Evolutionary conservation across 2,329 filamentous ascomycete species (phyloP).

Genomic region (Nigrospora osmanthi): DNA sequence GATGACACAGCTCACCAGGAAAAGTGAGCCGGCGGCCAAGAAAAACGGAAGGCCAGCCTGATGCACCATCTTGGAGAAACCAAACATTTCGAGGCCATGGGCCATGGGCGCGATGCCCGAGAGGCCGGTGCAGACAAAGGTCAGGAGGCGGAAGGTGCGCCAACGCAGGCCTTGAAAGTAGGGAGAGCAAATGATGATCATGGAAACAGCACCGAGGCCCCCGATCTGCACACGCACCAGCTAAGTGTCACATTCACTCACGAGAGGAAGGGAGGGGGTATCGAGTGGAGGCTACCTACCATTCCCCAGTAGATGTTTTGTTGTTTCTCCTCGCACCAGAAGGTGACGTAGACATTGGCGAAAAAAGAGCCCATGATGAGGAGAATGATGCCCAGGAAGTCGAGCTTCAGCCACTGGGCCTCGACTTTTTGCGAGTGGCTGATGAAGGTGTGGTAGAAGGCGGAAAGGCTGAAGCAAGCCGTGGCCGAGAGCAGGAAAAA

Average conservation of each 20-base stretch:
- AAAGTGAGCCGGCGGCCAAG: constrained; percentile 25
- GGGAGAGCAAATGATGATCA: constrained; percentile 25
- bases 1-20: constrained; percentile 27
- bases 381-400: constrained; percentile 28
- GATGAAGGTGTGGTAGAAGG: constrained; percentile 29
- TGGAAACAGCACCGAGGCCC: constrained; percentile 21
- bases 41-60: constrained; percentile 32
- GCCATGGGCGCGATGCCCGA: constrained; percentile 29
- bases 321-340: constrained; percentile 27
- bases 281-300: constrained; percentile 14
- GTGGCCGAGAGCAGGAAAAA: constrained; percentile 27
- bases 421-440: constrained; percentile 27
- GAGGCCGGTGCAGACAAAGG: constrained; percentile 28
- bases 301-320: constrained; percentile 25
- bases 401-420: constrained; percentile 27
- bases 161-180: constrained; percentile 25
- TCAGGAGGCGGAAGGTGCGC: constrained; percentile 24
- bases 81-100: constrained; percentile 28
- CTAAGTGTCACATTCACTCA: neutral
- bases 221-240: constrained; percentile 18
- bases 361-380: constrained; percentile 29
- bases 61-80: constrained; percentile 26
- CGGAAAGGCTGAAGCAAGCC: constrained; percentile 27
- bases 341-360: constrained; percentile 29
- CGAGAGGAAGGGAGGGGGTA: constrained; percentile 1